Percentiles rank a stretch among this genome's conserved stretches.
Conservation (phyloP, 2,329 filamentous ascomycete species). For the Podosphaera leucotricha region DNA sequence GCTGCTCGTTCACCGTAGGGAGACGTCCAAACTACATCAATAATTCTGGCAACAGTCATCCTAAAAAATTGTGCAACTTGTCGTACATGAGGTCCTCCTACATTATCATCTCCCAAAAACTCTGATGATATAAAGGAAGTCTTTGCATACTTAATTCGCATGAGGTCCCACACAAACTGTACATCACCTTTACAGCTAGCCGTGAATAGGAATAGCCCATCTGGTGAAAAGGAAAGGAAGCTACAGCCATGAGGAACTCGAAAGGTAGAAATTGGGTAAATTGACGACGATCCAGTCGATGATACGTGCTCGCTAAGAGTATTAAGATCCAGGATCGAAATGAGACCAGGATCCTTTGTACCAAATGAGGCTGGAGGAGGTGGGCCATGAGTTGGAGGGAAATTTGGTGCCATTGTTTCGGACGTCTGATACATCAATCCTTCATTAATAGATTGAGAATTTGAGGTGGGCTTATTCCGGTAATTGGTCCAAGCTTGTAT, state of each 20-base stretch:
- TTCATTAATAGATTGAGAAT: conserved; percentile 21
- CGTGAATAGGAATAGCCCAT: conserved; percentile 50
- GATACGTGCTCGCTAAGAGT: conserved; percentile 26
- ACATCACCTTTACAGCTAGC: conserved; percentile 68
- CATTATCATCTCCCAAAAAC: conserved; percentile 18
- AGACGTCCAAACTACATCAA: conserved; percentile 72
- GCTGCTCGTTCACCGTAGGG: conserved; percentile 64
- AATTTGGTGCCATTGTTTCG: conserved; percentile 21
- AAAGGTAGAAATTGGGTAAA: conserved; percentile 47
- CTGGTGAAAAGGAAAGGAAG: conserved; percentile 56
- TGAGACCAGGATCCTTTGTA: conserved; percentile 43
- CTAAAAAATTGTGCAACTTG: conserved; percentile 76
- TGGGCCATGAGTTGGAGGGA: conserved; percentile 52
- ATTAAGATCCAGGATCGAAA: conserved; percentile 52
- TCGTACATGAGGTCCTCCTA: conserved; percentile 40
- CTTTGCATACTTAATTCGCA: conserved; percentile 38
- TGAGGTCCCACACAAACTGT: conserved; percentile 60
- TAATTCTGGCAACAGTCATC: conserved; percentile 73
- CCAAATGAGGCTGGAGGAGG: conserved; percentile 22
- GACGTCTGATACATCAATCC: conserved; percentile 14
- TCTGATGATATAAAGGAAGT: conserved; percentile 32
- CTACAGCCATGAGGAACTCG: conserved; percentile 51
- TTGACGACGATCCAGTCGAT: conserved; percentile 17
- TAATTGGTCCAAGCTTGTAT: conserved; percentile 60
- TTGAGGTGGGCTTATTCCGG: conserved; percentile 36